Evolutionary conservation across 1,284 basidiomycete species (phyloP).

Genomic region (Microbotryum saponariae): DNA sequence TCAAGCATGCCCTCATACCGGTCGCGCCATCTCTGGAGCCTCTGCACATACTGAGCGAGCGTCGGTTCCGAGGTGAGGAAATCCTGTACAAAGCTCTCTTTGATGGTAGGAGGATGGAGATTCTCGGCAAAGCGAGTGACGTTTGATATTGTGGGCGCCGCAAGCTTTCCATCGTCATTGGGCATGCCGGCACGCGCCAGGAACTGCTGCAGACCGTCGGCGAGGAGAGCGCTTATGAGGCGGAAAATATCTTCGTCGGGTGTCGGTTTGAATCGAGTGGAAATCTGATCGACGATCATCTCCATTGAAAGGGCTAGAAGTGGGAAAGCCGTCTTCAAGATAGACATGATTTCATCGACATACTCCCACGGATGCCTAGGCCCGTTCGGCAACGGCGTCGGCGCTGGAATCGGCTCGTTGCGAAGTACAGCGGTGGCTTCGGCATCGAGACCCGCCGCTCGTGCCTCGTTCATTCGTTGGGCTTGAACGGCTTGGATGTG

Average conservation of each 20-base stretch:
- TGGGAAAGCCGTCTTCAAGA: conserved; percentile 94
- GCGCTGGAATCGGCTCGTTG: conserved; percentile 14
- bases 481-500: neutral
- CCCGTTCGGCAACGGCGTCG: conserved; percentile 20
- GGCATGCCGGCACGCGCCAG: conserved; percentile 49
- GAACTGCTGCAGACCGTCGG: conserved; percentile 59
- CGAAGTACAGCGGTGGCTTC: conserved; percentile 11
- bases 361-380: conserved; percentile 62
- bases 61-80: conserved; percentile 75
- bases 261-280: conserved; percentile 79
- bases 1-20: conserved; percentile 82
- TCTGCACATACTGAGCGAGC: conserved; percentile 79
- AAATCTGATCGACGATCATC: conserved; percentile 94
- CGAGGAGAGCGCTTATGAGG: conserved; percentile 71
- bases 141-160: conserved; percentile 51
- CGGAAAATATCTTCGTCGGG: conserved; percentile 95
- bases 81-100: conserved; percentile 50
- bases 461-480: conserved; percentile 9
- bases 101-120: conserved; percentile 42
- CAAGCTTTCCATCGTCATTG: conserved; percentile 65
- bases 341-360: conserved; percentile 88
- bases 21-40: conserved; percentile 87
- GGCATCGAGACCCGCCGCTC: conserved; percentile 36
- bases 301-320: conserved; percentile 91
- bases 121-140: conserved; percentile 65